Base-by-base conservation (phyloP, 148 eudicot genomes). In the Dianthus caryophyllus region DNA sequence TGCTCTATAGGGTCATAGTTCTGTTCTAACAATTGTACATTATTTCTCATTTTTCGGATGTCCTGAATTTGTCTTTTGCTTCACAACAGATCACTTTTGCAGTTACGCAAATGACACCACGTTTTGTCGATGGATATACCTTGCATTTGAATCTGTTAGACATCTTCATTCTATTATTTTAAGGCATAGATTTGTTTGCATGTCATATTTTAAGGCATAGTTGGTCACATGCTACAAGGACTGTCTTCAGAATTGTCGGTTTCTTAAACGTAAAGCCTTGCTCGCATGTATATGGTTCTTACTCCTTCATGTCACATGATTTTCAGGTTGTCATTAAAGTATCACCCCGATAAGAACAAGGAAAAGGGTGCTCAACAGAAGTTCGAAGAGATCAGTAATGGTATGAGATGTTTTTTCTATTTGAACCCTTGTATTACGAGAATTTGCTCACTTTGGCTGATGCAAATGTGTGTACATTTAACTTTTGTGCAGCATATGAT, bases 301-400 rank as follows among this genome's bases (percentile, higher is more conserved):
- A 48, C 25, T 66, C 15, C 29, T 69, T 29, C 26, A 21, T 67
- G 51, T 25, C n/a, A n/a, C 52, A 30, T 76, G 47, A 66, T 36
- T 74, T 79, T 41, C 73, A 93, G 98, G 87, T 85, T 89, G 53
- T 93, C 98, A 66, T 88, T 93, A 18, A 72, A 87, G 48, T 93
- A 93, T 79, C 98, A 93, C 77, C 98, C 98, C 29, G 98, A 93
- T 82, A 93, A 93, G 81, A 93, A 93, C 84, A 89, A 89, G 75
- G 79, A 82, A 46, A 93, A 87, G 74, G 91, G 96, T 56, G 96
- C 98, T 54, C 96, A 93, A 60, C 84, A 83, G 71, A 93, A 93
- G 79, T 93, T 93, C 76, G 84, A 85, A 51, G 98, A 93, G 80
- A 93, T 93, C 21, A 93, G 89, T 63, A 93, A 93, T 9, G 96